A percentile compares a stretch with the other conserved stretches of the same genome.
These are phyloP conservation scores for Malus domestica DNA, from an alignment of 306 rosid species.

Conservation along the genomic window ASM211411v1 NC_041803.1:1207501-1208000, in stretches of 20 bases:
- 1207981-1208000: conserved; percentile 75
- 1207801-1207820: conserved; percentile 94
- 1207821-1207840: conserved; percentile 78
- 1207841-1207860: conserved; percentile 70
- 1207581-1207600: conserved; percentile 82
- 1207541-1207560: conserved; percentile 81
- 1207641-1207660: conserved; percentile 56
- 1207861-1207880: conserved; percentile 97
- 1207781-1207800: conserved; percentile 96
- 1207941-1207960: conserved; percentile 93
- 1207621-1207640: conserved; percentile 70
- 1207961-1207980: conserved; percentile 88
- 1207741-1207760: conserved; percentile 94
- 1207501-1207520: conserved; percentile 93
- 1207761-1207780: conserved; percentile 87
- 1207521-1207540: conserved; percentile 93
- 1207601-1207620: conserved; percentile 94
- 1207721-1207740: conserved; percentile 61
- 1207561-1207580: conserved; percentile 88
- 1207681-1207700: conserved; percentile 93
- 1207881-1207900: conserved; percentile 97
- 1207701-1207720: conserved; percentile 84
- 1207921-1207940: conserved; percentile 92
- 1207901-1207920: conserved; percentile 97
- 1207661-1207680: conserved; percentile 64